A percentile compares a stretch with the other conserved stretches of the same genome.
phyloP scores from a whole-genome alignment of 2,329 filamentous ascomycete genomes.

The Lomentospora prolificans region DNA sequence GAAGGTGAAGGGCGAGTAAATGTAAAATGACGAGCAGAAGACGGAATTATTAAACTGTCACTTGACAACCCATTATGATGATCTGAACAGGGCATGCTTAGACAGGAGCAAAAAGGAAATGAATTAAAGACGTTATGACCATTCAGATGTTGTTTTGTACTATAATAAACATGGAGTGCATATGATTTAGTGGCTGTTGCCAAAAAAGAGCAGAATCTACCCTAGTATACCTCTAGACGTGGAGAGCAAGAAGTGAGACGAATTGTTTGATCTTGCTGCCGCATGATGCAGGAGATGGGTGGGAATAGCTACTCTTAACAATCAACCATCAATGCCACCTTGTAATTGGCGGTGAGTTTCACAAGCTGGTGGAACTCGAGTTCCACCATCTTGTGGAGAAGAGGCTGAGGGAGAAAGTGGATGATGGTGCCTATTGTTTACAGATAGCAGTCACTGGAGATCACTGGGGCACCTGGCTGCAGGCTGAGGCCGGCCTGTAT shows the following conservation, averaged over 20 bases:
- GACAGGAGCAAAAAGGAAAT: slow-evolving; percentile 2
- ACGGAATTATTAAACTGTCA: not conserved
- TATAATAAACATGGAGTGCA: too few relatives aligned
- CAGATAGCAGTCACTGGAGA: too few relatives aligned
- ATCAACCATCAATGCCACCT: too few relatives aligned
- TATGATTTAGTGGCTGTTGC: too few relatives aligned
- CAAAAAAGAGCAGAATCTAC: too few relatives aligned
- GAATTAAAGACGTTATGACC: slow-evolving; percentile 3
- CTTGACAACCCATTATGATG: not conserved
- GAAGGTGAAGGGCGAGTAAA: slow-evolving; percentile 62
- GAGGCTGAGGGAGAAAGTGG: not conserved
- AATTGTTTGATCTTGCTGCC: too few relatives aligned
- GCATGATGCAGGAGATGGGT: too few relatives aligned
- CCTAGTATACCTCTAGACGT: too few relatives aligned
- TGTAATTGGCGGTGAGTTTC: not conserved
- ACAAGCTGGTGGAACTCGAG: not conserved
- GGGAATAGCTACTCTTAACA: too few relatives aligned
- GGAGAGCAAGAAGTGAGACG: too few relatives aligned
- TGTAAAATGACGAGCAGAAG: not conserved
- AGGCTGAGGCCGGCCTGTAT: not conserved
- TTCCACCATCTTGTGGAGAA: not conserved
- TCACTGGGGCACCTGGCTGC: not conserved
- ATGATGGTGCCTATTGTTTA: too few relatives aligned
- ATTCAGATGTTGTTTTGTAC: too few relatives aligned
- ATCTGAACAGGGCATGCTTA: slow-evolving; percentile 1